A percentile compares a stretch with the other conserved stretches of the same genome.
Evolutionary conservation across 495 filamentous ascomycete species (phyloP).

Genomic region (Aspergillus bridgeri): DNA sequence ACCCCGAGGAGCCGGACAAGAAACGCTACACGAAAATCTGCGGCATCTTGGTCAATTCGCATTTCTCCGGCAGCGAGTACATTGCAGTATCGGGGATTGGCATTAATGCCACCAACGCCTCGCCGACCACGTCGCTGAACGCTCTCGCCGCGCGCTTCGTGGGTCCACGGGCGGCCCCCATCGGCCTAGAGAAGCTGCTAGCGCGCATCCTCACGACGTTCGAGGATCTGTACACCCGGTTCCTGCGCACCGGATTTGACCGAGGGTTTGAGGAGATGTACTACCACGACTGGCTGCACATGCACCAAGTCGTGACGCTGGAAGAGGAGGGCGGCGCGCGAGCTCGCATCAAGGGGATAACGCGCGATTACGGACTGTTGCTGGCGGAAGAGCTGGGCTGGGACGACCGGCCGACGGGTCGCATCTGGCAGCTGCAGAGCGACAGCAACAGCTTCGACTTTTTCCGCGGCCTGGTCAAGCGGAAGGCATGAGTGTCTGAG

Average conservation of each 20-base stretch:
- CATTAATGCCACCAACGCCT: slow-evolving; percentile 80
- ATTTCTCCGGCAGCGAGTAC: slow-evolving; percentile 72
- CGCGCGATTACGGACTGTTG: slow-evolving; percentile 80
- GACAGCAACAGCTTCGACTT: slow-evolving; percentile 99
- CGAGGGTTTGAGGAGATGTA: slow-evolving; percentile 70
- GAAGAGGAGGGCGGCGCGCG: slow-evolving; percentile 75
- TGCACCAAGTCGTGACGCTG: slow-evolving; percentile 82
- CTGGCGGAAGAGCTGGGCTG: slow-evolving; percentile 75
- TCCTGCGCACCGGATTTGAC: slow-evolving; percentile 70
- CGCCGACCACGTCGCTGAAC: slow-evolving; percentile 84
- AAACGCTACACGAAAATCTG: slow-evolving; percentile 83
- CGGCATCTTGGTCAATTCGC: slow-evolving; percentile 89
- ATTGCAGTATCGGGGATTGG: slow-evolving; percentile 87
- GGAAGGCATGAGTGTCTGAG: too few relatives aligned
- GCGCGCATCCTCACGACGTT: slow-evolving; percentile 79
- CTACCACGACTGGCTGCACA: slow-evolving; percentile 87
- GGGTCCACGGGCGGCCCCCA: slow-evolving; percentile 39
- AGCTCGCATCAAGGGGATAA: slow-evolving; percentile 86
- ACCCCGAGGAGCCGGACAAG: slow-evolving; percentile 58
- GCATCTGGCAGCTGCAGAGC: slow-evolving; percentile 80
- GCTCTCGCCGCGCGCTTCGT: slow-evolving; percentile 54
- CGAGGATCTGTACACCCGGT: slow-evolving; percentile 72
- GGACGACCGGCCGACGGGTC: slow-evolving; percentile 70
- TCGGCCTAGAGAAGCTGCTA: slow-evolving; percentile 77
- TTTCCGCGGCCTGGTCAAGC: slow-evolving; percentile 80